phyloP scores from a whole-genome alignment of 192 early-diverging fungal species.

The Rhizoclosmatium globosum region DNA sequence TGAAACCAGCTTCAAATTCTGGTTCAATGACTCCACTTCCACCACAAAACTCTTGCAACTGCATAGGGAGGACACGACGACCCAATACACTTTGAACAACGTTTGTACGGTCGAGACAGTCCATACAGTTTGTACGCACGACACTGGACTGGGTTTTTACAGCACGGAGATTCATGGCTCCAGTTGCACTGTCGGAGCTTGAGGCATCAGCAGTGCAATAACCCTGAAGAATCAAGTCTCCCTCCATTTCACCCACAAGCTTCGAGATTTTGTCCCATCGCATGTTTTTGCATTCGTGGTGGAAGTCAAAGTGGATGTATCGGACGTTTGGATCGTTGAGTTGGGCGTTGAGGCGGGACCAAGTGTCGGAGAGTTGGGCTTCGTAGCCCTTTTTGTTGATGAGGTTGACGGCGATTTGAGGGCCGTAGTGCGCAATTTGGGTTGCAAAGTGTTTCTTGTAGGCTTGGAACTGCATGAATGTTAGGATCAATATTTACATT shows the following conservation, averaged over 20 bases:
- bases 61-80: slow-evolving; percentile 54
- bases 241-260: slow-evolving; percentile 80
- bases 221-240: slow-evolving; percentile 69
- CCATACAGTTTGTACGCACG: slow-evolving; percentile 98
- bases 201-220: slow-evolving; percentile 40
- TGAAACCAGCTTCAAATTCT: slow-evolving; percentile 77
- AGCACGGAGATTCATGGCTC: slow-evolving; percentile 48
- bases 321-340: slow-evolving; percentile 53
- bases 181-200: slow-evolving; percentile 63
- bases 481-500: neutral
- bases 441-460: slow-evolving; percentile 78
- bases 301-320: slow-evolving; percentile 97
- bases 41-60: slow-evolving; percentile 9
- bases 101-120: slow-evolving; percentile 99
- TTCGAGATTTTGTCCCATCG: slow-evolving; percentile 89
- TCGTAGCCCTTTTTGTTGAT: slow-evolving; percentile 96
- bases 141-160: slow-evolving; percentile 75
- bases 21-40: slow-evolving; percentile 26
- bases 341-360: slow-evolving; percentile 67
- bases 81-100: slow-evolving; percentile 96
- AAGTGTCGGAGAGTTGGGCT: slow-evolving; percentile 81
- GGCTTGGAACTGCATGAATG: slow-evolving; percentile 59
- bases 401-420: slow-evolving; percentile 90
- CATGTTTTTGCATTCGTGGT: slow-evolving; percentile 96
- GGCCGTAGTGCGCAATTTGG: slow-evolving; percentile 77